These are phyloP conservation scores for Simplicillium aogashimaense DNA, from an alignment of 2,329 filamentous ascomycete species.

Conservation along the genomic window DNA sequence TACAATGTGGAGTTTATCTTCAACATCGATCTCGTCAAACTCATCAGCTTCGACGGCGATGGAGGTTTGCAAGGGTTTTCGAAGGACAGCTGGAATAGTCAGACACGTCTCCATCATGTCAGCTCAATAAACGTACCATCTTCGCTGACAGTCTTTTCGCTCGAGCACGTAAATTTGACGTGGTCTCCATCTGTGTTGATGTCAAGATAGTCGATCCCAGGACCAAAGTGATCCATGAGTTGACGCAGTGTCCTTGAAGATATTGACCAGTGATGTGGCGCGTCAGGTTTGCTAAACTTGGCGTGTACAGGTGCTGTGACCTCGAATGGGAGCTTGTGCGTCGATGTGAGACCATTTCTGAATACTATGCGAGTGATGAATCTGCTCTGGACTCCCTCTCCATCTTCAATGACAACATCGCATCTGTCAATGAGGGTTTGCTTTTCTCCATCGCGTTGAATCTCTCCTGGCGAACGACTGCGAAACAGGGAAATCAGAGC, in stretches of 20 bases:
- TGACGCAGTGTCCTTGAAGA: conserved; percentile 62
- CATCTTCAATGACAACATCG: conserved; percentile 64
- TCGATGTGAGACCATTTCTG: conserved; percentile 68
- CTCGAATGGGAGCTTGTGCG: conserved; percentile 68
- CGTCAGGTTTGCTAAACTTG: conserved; percentile 58
- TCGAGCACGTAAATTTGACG: conserved; percentile 72
- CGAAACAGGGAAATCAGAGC: conserved; percentile 67
- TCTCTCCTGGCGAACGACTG: conserved; percentile 49
- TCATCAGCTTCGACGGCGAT: conserved; percentile 68
- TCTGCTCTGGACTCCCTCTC: conserved; percentile 59
- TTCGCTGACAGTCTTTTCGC: conserved; percentile 65
- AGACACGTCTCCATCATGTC: conserved; percentile 6
- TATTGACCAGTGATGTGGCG: conserved; percentile 63
- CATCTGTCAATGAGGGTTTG: conserved; percentile 65
- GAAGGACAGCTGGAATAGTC: conserved; percentile 51
- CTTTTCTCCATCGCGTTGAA: conserved; percentile 45
- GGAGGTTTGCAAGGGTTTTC: conserved; percentile 71
- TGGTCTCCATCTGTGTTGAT: conserved; percentile 65
- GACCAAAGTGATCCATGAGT: conserved; percentile 71
- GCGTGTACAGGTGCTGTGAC: conserved; percentile 65
- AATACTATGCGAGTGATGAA: conserved; percentile 66
- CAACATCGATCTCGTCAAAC: conserved; percentile 64
- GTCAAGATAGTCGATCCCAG: conserved; percentile 71
- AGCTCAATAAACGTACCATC: conserved; percentile 22
- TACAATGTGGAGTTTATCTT: conserved; percentile 68